Percentiles rank a stretch among this genome's conserved stretches.
Conservation (phyloP, 2,329 filamentous ascomycete species). For the Blastomyces percursus region DNA sequence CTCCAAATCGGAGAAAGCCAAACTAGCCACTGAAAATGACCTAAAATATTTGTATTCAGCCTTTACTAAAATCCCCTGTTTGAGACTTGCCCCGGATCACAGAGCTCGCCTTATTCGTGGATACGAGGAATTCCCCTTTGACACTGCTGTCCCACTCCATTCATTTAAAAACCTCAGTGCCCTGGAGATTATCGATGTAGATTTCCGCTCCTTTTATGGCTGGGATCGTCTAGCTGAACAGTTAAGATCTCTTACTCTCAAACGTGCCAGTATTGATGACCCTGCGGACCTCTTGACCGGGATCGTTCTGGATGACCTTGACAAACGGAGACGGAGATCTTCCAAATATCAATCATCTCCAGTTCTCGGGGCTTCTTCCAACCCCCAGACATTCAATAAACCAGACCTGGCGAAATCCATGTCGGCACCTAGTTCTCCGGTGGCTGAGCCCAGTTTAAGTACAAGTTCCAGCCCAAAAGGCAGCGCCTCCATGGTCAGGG, state of each 20-base stretch:
- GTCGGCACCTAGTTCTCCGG: conserved; percentile 58
- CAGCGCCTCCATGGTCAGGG: conserved; percentile 39
- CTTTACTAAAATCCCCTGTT: conserved; percentile 93
- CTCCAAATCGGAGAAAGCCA: conserved; percentile 80
- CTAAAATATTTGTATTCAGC: conserved; percentile 95
- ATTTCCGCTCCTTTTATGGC: conserved; percentile 93
- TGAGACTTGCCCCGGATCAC: conserved; percentile 84
- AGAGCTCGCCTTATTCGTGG: conserved; percentile 80
- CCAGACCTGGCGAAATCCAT: conserved; percentile 57
- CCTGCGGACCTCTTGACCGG: conserved; percentile 81
- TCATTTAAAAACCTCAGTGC: conserved; percentile 95
- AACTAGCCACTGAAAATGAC: conserved; percentile 72
- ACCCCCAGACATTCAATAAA: conserved; percentile 52
- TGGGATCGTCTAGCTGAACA: conserved; percentile 94
- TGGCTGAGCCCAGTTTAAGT: conserved; percentile 37
- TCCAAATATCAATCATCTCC: conserved; percentile 78
- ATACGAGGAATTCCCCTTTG: conserved; percentile 96
- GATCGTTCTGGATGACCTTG: conserved; percentile 93
- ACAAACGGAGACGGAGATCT: conserved; percentile 76
- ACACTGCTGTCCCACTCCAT: conserved; percentile 91
- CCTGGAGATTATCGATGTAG: conserved; percentile 86
- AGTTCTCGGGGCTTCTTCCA: conserved; percentile 47
- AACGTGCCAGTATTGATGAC: conserved; percentile 78
- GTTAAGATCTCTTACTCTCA: conserved; percentile 76
- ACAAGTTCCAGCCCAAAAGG: conserved; percentile 40